A percentile compares a stretch with the other conserved stretches of the same genome.
Evolutionary conservation across 805 yeast species (phyloP).

Genomic region (Hanseniaspora lindneri): DNA sequence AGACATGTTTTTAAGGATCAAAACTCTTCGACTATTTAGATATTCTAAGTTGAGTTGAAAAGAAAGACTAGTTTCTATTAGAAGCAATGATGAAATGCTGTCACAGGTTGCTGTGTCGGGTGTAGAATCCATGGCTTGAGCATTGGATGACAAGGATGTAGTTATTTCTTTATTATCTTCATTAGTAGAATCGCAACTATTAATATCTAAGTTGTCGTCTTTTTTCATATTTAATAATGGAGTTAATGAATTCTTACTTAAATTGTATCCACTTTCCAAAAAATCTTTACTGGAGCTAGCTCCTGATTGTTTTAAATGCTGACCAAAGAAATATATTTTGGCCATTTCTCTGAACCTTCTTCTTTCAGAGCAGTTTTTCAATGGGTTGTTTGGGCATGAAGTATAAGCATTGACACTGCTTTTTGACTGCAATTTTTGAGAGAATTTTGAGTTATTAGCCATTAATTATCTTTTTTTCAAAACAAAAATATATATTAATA

Average conservation of each 20-base stretch:
- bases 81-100: not conserved
- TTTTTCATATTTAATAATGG: no score
- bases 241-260: no score
- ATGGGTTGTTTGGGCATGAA: no score
- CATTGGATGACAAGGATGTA: no score
- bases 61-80: not conserved
- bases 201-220: no score
- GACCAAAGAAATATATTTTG: slow-evolving; percentile 13
- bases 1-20: slow-evolving; percentile 34
- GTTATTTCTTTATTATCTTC: no score
- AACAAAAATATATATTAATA: no score
- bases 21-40: slow-evolving; percentile 22
- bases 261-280: not conserved
- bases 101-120: not conserved
- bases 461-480: no score
- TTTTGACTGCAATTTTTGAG: not conserved
- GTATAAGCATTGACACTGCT: not conserved
- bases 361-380: slow-evolving; percentile 14
- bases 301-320: not conserved
- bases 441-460: no score
- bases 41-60: slow-evolving; percentile 2
- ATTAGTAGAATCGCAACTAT: no score
- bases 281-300: not conserved
- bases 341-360: slow-evolving; percentile 15
- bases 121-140: not conserved